phyloP scores from a whole-genome alignment of 345 rosid genomes.

The Eucalyptus camaldulensis region DNA sequence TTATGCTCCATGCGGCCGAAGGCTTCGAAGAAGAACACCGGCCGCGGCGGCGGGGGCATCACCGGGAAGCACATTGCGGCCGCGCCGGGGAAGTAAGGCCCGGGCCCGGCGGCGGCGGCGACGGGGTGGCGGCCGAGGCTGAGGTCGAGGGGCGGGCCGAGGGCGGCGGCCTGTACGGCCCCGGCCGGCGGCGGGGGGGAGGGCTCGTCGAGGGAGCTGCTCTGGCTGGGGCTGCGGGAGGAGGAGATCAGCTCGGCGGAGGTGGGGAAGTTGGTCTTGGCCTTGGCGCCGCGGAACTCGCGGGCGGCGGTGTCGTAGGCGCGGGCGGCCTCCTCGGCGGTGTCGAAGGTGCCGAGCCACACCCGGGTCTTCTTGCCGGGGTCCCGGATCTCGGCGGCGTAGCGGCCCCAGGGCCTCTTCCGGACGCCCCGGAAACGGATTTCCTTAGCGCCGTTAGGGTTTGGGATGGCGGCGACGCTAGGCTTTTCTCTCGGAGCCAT shows the following conservation, averaged over 20 bases:
- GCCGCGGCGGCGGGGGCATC: slow-evolving; percentile 1
- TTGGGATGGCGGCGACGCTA: slow-evolving; percentile 1
- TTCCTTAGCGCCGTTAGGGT: slow-evolving; percentile 16
- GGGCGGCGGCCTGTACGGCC: not conserved
- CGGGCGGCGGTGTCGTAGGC: slow-evolving; percentile 87
- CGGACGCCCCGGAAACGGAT: slow-evolving; percentile 81
- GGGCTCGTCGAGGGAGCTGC: slow-evolving; percentile 64
- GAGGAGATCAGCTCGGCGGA: slow-evolving; percentile 9
- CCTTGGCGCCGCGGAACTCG: slow-evolving; percentile 74
- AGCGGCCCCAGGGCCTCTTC: slow-evolving; percentile 93
- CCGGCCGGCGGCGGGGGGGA: slow-evolving; percentile 43
- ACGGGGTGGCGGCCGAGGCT: slow-evolving; percentile 17
- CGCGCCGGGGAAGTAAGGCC: not conserved
- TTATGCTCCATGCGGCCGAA: slow-evolving; percentile 21
- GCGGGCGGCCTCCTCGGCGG: slow-evolving; percentile 90
- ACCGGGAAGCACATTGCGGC: slow-evolving; percentile 2
- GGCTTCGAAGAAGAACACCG: slow-evolving; percentile 39
- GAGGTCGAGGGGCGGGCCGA: slow-evolving; percentile 31
- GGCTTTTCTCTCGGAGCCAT: slow-evolving; percentile 48
- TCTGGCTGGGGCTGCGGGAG: slow-evolving; percentile 61
- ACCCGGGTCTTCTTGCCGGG: slow-evolving; percentile 87
- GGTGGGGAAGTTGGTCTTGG: slow-evolving; percentile 69
- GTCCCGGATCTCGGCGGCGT: slow-evolving; percentile 97
- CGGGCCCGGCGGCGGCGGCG: not conserved
- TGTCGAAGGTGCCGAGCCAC: slow-evolving; percentile 91